Evolutionary conservation across 305 asterid species (phyloP).

Genomic region (Fraxinus platypoda): DNA sequence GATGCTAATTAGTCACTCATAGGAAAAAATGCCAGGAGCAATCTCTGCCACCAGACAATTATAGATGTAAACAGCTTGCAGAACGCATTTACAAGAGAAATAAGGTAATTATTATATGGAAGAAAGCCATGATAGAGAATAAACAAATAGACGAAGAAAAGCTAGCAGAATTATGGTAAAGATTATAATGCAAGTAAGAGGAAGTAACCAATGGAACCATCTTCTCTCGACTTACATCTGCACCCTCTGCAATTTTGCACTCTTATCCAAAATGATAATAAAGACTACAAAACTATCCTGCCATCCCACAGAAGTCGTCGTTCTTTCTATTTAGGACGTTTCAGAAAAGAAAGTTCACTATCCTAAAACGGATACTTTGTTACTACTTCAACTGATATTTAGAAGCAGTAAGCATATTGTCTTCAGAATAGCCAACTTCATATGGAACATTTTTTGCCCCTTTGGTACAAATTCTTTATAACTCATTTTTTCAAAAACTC

Average conservation of each 20-base stretch:
- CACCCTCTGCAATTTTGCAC: background rate
- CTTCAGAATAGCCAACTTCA: background rate
- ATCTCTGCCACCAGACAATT: background rate
- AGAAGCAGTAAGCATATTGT: background rate
- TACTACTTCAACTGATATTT: background rate
- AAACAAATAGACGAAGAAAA: background rate
- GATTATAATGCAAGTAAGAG: background rate
- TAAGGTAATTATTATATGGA: background rate
- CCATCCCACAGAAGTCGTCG: background rate
- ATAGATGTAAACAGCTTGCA: background rate
- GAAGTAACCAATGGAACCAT: background rate
- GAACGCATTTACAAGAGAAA: background rate
- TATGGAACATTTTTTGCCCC: background rate
- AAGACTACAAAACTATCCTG: background rate
- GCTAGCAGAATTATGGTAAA: background rate
- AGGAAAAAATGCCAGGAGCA: background rate
- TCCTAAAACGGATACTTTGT: background rate
- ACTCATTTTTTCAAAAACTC: background rate
- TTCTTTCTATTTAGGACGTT: background rate
- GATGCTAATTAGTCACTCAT: background rate
- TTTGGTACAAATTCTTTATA: background rate
- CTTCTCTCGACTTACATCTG: background rate
- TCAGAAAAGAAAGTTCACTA: background rate
- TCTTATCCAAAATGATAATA: background rate
- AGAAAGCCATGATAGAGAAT: background rate